Base-by-base conservation (phyloP, 352 stramenopile species). In the Globisporangium iwayamae region DNA sequence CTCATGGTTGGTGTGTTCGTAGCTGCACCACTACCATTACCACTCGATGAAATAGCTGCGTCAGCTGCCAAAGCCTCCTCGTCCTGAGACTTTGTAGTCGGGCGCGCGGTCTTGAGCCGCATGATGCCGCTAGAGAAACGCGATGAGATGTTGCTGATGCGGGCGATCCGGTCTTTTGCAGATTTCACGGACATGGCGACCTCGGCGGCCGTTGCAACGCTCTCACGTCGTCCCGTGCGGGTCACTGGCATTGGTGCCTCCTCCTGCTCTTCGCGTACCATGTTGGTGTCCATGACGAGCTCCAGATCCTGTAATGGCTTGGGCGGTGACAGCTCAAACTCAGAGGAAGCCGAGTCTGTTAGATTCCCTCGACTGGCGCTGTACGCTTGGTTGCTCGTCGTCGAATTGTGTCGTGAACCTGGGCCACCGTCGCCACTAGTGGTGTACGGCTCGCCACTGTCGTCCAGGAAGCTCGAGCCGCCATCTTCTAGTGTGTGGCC, bases 101-200 rank as follows among this genome's bases (percentile, higher is more conserved):
- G 56, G 3, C 63, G 63, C 43, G 41, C 39, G 34, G 34, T 69
- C 63, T 69, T 69, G 41, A 93, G 71, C 46, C 78, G 76, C 58
- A 80, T 78, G 51, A 93, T 87, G 3, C 85, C 76, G 1, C 77
- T 85, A 1, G 84, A 89, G 54, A 93, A 88, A 4, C 82, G 78
- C 36, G 82, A 91, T 18, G 81, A 90, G 55, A 93, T 91, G 22
- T 74, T 87, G 20, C 78, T 75, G 58, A 91, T 87, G 18, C 78
- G 78, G 2, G 74, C 41, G 43, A 76, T 76, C 22, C 71, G 74
- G 38, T 81, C 82, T 46, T 87, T 89, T 5, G 82, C 72, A 5
- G 74, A 83, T 56, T 85, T 87, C 16, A 91, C 80, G 38, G 82
- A 79, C 16, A 70, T 79, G 18, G 82, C 74, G 51, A 87, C 69